Percentiles rank a stretch among this genome's conserved stretches.
Evolutionary conservation across 768 basidiomycete species (phyloP).

Genomic region (Tephrocybe sp.): DNA sequence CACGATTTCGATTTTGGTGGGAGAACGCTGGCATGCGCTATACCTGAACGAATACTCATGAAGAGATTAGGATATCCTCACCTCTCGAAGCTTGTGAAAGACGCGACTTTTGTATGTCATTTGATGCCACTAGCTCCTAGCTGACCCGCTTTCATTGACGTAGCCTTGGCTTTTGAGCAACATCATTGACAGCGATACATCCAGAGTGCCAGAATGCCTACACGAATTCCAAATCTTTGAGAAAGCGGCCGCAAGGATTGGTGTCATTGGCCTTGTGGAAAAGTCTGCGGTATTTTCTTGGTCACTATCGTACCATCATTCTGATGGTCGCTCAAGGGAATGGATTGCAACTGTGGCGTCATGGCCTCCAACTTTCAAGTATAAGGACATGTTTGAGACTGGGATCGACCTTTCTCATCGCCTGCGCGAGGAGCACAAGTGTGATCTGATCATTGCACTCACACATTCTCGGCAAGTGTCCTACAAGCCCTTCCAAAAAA

Average conservation of each 20-base stretch:
- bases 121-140: neutral
- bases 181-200: conserved; percentile 69
- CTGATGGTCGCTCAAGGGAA: conserved; percentile 45
- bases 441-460: conserved; percentile 82
- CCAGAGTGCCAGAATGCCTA: conserved; percentile 56
- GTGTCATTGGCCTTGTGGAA: conserved; percentile 86
- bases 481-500: neutral
- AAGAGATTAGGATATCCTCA: conserved; percentile 53
- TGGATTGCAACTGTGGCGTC: conserved; percentile 88
- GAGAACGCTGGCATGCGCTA: conserved; percentile 3
- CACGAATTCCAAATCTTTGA: conserved; percentile 66
- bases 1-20: conserved; percentile 90
- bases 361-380: conserved; percentile 80
- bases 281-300: conserved; percentile 41
- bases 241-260: conserved; percentile 65
- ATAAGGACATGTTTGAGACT: conserved; percentile 70
- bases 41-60: neutral
- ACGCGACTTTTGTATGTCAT: conserved; percentile 68
- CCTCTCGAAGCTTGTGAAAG: conserved; percentile 62
- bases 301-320: neutral
- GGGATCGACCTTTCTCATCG: conserved; percentile 69
- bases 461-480: conserved; percentile 71
- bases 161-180: conserved; percentile 92
- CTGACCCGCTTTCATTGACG: neutral
- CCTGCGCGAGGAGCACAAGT: conserved; percentile 68